These are phyloP conservation scores for Xylariaceae sp. DNA, from an alignment of 2,329 filamentous ascomycete genomes.

Conservation along the genomic window DNA sequence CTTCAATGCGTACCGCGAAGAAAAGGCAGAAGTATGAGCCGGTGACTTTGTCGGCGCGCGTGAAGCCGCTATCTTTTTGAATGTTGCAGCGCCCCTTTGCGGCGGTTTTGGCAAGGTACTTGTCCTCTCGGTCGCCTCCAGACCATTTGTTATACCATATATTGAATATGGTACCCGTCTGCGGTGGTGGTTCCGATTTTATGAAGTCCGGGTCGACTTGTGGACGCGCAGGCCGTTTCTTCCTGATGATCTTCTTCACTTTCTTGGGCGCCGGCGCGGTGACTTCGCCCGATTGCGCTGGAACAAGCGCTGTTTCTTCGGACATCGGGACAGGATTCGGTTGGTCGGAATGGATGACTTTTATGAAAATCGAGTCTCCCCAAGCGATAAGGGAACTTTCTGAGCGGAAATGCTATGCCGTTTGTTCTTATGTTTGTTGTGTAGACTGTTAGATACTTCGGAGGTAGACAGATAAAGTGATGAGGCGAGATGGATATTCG, in stretches of 20 bases:
- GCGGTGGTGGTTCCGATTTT: slow-evolving; percentile 78
- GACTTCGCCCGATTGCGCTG: slow-evolving; percentile 39
- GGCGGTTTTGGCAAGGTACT: slow-evolving; percentile 75
- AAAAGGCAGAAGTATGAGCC: slow-evolving; percentile 91
- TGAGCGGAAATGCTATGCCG: not conserved
- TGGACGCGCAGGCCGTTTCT: slow-evolving; percentile 78
- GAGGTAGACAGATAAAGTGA: too few relatives aligned
- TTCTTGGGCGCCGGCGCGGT: slow-evolving; percentile 53
- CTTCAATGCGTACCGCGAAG: slow-evolving; percentile 53
- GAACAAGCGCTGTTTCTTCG: slow-evolving; percentile 31
- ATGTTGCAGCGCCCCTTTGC: slow-evolving; percentile 86
- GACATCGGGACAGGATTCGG: slow-evolving; percentile 24
- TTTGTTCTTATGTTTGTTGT: not conserved
- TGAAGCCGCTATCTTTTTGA: slow-evolving; percentile 73
- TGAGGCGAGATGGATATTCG: not conserved
- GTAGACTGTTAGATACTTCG: too few relatives aligned
- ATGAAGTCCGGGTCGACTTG: slow-evolving; percentile 85
- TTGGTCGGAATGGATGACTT: slow-evolving; percentile 2
- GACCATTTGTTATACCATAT: slow-evolving; percentile 99
- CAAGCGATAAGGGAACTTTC: not conserved
- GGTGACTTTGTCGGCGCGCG: slow-evolving; percentile 67
- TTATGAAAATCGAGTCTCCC: not conserved
- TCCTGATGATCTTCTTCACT: slow-evolving; percentile 87
- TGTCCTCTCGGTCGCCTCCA: slow-evolving; percentile 90
- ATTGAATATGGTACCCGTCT: slow-evolving; percentile 95